Evolutionary conservation across 306 rosid species (phyloP).

Genomic region (Trifolium repens): DNA sequence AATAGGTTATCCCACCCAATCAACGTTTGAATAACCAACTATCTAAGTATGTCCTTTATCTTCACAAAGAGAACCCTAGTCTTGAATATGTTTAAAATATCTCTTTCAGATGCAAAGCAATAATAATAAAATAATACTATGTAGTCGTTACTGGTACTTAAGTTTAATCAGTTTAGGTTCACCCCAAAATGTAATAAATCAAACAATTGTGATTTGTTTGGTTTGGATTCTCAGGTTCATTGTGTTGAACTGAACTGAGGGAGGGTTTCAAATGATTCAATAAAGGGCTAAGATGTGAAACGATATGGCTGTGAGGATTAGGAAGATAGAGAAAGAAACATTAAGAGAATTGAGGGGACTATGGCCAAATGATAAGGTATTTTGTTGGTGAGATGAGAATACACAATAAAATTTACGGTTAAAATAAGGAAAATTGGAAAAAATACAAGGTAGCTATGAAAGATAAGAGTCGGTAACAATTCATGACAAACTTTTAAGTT

Average conservation of each 20-base stretch:
- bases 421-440: too few species aligned
- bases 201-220: neutral
- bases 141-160: too few species aligned
- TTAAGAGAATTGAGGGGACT: neutral
- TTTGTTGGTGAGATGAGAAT: neutral
- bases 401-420: neutral
- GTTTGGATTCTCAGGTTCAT: neutral
- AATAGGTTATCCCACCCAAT: neutral
- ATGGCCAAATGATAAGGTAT: neutral
- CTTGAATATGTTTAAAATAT: neutral
- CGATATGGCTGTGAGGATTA: neutral
- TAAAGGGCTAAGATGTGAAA: neutral
- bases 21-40: too few species aligned
- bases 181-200: neutral
- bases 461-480: neutral
- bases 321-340: neutral
- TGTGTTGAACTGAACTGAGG: neutral
- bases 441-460: neutral
- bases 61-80: neutral
- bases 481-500: neutral
- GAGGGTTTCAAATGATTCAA: too few species aligned
- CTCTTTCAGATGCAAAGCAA: neutral
- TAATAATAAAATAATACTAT: too few species aligned
- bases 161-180: neutral
- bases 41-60: neutral